phyloP scores from a whole-genome alignment of 768 basidiomycete species.

The Russula sp. region DNA sequence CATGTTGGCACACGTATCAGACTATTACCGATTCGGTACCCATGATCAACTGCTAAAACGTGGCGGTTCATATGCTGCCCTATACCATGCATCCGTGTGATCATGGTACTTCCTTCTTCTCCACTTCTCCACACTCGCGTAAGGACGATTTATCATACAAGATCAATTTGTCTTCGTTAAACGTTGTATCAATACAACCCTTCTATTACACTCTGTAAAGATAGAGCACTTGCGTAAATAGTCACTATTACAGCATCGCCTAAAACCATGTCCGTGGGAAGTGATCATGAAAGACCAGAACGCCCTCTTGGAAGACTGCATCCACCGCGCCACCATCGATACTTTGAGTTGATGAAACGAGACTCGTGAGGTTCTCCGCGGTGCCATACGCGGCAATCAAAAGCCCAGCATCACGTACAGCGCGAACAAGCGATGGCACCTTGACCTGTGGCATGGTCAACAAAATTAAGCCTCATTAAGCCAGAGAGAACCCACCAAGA shows the following conservation, averaged over 20 bases:
- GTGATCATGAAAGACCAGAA: conserved; percentile 66
- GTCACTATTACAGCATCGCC: conserved; percentile 20
- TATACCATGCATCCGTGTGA: conserved; percentile 32
- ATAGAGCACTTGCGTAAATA: conserved; percentile 24
- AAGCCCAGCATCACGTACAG: conserved; percentile 84
- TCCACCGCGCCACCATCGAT: conserved; percentile 57
- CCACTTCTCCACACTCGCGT: conserved; percentile 16
- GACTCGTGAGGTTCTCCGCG: conserved; percentile 41
- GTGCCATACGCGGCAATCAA: conserved; percentile 82
- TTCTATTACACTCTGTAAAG: conserved; percentile 28
- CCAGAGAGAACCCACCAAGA: conserved; percentile 61
- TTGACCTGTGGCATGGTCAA: conserved; percentile 51
- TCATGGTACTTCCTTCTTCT: conserved; percentile 3
- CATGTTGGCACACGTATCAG: conserved; percentile 23
- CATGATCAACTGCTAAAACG: conserved; percentile 34
- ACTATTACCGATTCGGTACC: conserved; percentile 35
- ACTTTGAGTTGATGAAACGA: conserved; percentile 38
- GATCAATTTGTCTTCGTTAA: conserved; percentile 5
- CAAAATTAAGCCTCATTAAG: conserved; percentile 11
- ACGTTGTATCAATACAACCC: conserved; percentile 27
- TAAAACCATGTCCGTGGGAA: conserved; percentile 57
- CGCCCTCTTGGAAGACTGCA: conserved; percentile 61
- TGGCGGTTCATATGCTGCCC: conserved; percentile 32
- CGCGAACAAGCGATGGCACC: conserved; percentile 87
- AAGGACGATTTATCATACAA: conserved; percentile 20